Evolutionary conservation across 371 early-diverging fungal genomes (phyloP).

Genomic region (Mortierella sp.): DNA sequence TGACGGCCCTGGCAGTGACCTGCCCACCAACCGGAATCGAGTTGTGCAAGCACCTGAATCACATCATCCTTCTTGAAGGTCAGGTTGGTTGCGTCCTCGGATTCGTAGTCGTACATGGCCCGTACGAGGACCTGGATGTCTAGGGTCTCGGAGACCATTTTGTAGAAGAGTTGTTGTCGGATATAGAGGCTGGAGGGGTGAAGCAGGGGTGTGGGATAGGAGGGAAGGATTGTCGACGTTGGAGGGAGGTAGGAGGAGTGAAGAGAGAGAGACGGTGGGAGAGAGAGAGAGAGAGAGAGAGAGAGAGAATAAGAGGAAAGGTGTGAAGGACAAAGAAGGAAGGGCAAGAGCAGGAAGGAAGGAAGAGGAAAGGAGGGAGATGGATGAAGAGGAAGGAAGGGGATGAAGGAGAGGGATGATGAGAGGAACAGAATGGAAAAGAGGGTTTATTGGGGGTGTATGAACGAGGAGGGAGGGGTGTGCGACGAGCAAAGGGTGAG

Average conservation of each 20-base stretch:
- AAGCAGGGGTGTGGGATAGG: neutral
- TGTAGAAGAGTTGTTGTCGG: neutral
- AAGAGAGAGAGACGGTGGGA: neutral
- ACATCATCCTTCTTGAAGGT: constrained; percentile 85
- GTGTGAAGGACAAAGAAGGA: neutral
- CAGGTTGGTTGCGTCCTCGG: constrained; percentile 77
- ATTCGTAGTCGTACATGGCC: constrained; percentile 87
- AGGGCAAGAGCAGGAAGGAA: neutral
- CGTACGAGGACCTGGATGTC: constrained; percentile 68
- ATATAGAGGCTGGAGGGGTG: neutral
- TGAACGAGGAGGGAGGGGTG: neutral
- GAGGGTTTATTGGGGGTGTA: neutral
- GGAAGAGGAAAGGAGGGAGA: neutral
- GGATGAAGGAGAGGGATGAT: constrained; percentile 1
- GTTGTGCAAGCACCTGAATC: constrained; percentile 85
- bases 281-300: neutral
- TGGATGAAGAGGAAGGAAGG: neutral
- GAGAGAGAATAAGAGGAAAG: neutral
- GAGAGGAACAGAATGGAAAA: neutral
- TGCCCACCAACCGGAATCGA: constrained; percentile 96
- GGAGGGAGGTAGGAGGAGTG: neutral
- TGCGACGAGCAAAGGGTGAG: neutral
- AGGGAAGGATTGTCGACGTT: neutral
- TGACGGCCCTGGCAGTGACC: constrained; percentile 75
- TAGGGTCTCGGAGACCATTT: constrained; percentile 47